phyloP scores from a whole-genome alignment of 495 filamentous ascomycete species.

The Pyronema omphalodes region DNA sequence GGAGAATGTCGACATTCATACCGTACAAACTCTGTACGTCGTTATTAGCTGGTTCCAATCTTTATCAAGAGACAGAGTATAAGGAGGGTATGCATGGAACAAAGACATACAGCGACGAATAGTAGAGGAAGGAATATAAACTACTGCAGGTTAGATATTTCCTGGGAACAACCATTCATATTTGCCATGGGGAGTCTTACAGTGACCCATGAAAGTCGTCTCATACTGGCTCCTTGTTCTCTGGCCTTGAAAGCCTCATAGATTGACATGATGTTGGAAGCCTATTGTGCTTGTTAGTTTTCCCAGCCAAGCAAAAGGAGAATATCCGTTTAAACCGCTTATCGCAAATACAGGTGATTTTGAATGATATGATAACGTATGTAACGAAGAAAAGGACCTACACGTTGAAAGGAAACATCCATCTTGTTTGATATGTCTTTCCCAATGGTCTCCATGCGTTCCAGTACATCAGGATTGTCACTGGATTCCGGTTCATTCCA shows the following conservation, averaged over 20 bases:
- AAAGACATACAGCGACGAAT: slow-evolving; percentile 11
- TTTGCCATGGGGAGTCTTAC: slow-evolving; percentile 8
- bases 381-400: neutral
- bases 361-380: neutral
- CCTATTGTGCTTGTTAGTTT: slow-evolving; percentile 1
- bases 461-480: too few relatives aligned
- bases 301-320: too few relatives aligned
- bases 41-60: too few relatives aligned
- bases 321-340: too few relatives aligned
- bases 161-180: too few relatives aligned
- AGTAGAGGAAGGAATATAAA: slow-evolving; percentile 18
- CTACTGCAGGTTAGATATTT: too few relatives aligned
- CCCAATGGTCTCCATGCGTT: too few relatives aligned
- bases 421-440: too few relatives aligned
- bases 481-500: too few relatives aligned
- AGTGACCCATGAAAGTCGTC: slow-evolving; percentile 18
- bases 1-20: slow-evolving; percentile 5
- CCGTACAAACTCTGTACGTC: slow-evolving; percentile 3
- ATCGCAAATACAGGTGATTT: too few relatives aligned
- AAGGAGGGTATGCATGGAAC: neutral
- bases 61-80: too few relatives aligned
- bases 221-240: slow-evolving; percentile 16
- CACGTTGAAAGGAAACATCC: neutral
- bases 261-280: slow-evolving; percentile 16
- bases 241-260: slow-evolving; percentile 16